Evolutionary conservation across 2,329 filamentous ascomycete species (phyloP), one percentile per base, ranked within the genome.

Genomic region (Aspergillus luchuensis): DNA sequence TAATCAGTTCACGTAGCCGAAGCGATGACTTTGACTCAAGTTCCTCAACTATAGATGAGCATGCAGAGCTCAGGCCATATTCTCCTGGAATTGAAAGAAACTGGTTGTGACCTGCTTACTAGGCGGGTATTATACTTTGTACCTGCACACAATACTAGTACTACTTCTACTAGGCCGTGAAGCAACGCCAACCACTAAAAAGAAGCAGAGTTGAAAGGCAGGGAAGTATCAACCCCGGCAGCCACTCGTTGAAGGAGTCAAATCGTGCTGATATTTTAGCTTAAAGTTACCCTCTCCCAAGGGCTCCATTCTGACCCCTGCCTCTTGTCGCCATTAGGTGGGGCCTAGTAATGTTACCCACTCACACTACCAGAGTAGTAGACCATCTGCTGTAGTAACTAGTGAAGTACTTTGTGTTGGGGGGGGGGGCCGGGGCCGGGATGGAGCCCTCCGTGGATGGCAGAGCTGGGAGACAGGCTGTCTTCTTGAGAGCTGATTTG

Each of bases 31-130:
- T 23, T 15, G 41, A 23, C 41, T 23, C 6, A 21, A 49, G 25
- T 13, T n/a, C 21, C 25, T 23, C 23, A 7, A 8, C 21, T 13
- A 28, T 15, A 28, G 45, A 49, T 30, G 23, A 30, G 13, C 45
- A 21, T 49, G 45, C 45, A 49, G 45, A 49, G 45, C 45, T 49
- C 45, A 49, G 45, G 45, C 45, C 45, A 49, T 30, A 28, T 15
- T 15, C 8, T 28, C 45, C 45, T 45, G 19, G 8, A 23, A 13
- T 5, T 21, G 41, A 45, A 45, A 23, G 41, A 11, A 36, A 19
- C 17, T 23, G 41, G 21, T 19, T 45, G 11, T 21, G 11, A 21
- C 41, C 41, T 23, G 23, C 33, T 13, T 13, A 13, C 33, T 36
- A 36, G 33, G 10, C 10, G 39, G 17, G 21, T 43, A 11, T n/a